Percentiles rank a stretch among this genome's conserved stretches.
These are phyloP conservation scores for Blakeslea trispora DNA, from an alignment of 371 early-diverging fungal species.

Conservation along the genomic window DNA sequence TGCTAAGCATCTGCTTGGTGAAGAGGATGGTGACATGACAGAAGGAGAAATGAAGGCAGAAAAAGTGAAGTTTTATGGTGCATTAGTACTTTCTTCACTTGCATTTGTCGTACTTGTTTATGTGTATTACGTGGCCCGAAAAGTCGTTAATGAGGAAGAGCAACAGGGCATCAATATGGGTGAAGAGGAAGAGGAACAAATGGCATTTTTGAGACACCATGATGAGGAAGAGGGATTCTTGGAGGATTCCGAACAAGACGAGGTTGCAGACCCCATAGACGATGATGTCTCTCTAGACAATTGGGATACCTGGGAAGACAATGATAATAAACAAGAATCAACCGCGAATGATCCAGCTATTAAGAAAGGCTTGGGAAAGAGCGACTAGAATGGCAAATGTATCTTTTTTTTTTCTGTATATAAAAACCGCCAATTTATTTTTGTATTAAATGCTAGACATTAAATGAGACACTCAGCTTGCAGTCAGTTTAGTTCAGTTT, in stretches of 20 bases:
- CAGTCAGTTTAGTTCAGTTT: too few relatives aligned
- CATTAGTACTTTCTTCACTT: slow-evolving; percentile 46
- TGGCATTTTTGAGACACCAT: slow-evolving; percentile 4
- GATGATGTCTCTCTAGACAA: slow-evolving; percentile 6
- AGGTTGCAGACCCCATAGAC: background rate
- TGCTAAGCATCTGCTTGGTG: slow-evolving; percentile 48
- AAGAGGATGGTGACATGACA: slow-evolving; percentile 46
- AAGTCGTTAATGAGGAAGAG: slow-evolving; percentile 41
- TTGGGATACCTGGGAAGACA: slow-evolving; percentile 22
- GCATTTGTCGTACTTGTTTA: slow-evolving; percentile 62
- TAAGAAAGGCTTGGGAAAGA: too few relatives aligned
- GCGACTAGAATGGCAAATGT: too few relatives aligned
- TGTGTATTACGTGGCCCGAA: slow-evolving; percentile 56
- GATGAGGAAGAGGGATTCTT: slow-evolving; percentile 11
- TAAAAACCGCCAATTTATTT: too few relatives aligned
- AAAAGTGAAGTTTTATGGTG: slow-evolving; percentile 35
- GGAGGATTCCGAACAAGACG: background rate
- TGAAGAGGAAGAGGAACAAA: slow-evolving; percentile 14
- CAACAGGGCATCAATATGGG: slow-evolving; percentile 17
- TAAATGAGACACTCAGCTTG: too few relatives aligned
- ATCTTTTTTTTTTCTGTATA: too few relatives aligned
- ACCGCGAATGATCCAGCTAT: too few relatives aligned
- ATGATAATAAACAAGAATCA: too few relatives aligned
- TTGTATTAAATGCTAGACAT: too few relatives aligned
- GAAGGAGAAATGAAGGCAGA: slow-evolving; percentile 33